Evolutionary conservation across 2,329 filamentous ascomycete genomes (phyloP), one percentile per base, ranked within the genome.

Genomic region (Gaeumannomyces sp.): DNA sequence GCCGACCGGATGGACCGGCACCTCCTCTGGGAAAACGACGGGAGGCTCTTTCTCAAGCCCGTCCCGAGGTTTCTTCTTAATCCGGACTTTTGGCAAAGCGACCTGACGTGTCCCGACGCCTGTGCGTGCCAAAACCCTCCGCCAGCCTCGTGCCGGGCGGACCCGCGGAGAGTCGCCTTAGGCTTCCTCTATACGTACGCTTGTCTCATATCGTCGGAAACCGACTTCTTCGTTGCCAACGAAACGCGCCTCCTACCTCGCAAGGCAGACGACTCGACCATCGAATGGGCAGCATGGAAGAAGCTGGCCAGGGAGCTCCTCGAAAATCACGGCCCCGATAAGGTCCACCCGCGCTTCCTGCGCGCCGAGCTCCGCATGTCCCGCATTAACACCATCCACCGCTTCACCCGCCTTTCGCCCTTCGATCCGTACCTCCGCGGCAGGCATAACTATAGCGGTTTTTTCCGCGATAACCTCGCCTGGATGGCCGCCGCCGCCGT

Each of bases 401-500:
- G 64, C 59, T 62, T 69, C 57, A 67, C 67, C 19, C 63, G 38
- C 11, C 16, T 63, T 19, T 64, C 65, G n/a, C 65, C 35, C 25
- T 67, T 67, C 60, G 5, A 60, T 14, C 64, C 64, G 35, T 67
- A 69, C 66, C 16, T 65, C 13, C 64, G 65, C 10, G 61, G 63
- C 45, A 65, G 65, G 63, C 25, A 59, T 57, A 66, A 64, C 62
- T 70, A 70, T 53, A 31, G 67, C 66, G 61, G 69, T 45, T 74
- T 79, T 62, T 74, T 80, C 53, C 68, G 71, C 35, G 71, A 76
- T 31, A 78, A 80, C 64, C 74, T 80, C 35, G 70, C 71, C 31
- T 75, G 71, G 73, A 65, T 80, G 19, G 68, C 75, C 4, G 66
- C 73, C 7, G 66, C 73, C 16, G 72, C 76, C 50, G 73, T 74